phyloP scores from a whole-genome alignment of 495 filamentous ascomycete genomes.

The Xylaria flabelliformis region DNA sequence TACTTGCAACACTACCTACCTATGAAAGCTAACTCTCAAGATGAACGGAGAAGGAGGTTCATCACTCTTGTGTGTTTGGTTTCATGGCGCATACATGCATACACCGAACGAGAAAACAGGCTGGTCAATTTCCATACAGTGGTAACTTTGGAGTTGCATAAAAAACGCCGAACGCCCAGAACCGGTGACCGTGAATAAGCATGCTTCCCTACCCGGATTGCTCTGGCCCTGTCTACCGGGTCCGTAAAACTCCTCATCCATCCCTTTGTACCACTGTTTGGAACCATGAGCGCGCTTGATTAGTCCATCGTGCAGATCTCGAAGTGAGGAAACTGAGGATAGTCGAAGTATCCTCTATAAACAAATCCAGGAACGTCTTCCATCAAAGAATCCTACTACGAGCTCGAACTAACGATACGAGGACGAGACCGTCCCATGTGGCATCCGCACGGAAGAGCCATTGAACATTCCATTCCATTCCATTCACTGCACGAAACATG shows the following conservation, averaged over 20 bases:
- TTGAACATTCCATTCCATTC: background rate
- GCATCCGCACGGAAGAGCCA: background rate
- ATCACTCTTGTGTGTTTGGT: background rate
- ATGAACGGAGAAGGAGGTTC: too few species aligned
- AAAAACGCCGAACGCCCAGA: background rate
- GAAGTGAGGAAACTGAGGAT: background rate
- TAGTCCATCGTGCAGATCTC: background rate
- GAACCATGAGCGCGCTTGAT: background rate
- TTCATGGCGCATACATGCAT: background rate
- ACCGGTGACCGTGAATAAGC: background rate
- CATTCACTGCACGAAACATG: background rate
- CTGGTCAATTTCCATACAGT: background rate
- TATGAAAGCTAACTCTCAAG: background rate
- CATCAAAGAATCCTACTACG: background rate
- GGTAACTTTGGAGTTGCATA: background rate
- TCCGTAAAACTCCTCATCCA: background rate
- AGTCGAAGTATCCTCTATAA: background rate
- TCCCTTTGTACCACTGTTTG: background rate
- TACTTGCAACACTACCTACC: background rate
- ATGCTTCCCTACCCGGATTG: background rate
- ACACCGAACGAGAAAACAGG: background rate
- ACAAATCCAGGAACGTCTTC: background rate
- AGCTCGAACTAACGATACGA: background rate
- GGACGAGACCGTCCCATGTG: background rate
- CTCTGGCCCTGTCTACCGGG: background rate